A percentile compares a stretch with the other conserved stretches of the same genome.
These are phyloP conservation scores for Rhodamnia rubescens DNA, from an alignment of 345 rosid species.

Conservation along the genomic window DNA sequence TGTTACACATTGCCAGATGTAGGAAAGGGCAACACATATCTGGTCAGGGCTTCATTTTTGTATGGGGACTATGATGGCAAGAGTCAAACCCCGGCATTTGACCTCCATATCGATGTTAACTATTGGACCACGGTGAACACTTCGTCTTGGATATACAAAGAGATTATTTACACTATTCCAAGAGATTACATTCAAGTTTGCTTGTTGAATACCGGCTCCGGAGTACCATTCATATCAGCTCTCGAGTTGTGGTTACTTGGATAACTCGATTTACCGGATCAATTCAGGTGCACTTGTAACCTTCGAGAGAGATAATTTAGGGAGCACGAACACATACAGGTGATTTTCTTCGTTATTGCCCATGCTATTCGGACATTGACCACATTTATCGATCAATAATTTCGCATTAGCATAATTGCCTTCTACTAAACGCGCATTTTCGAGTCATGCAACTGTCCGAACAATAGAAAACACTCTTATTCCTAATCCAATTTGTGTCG, in stretches of 20 bases:
- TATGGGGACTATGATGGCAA: conserved; percentile 42
- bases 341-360: not conserved
- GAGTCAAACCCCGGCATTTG: conserved; percentile 21
- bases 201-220: conserved; percentile 30
- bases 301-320: rapidly evolving
- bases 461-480: not conserved
- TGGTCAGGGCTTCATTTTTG: conserved; percentile 39
- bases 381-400: rapidly evolving
- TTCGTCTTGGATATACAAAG: not conserved
- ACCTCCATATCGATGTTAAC: conserved; percentile 39
- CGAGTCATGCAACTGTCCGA: not conserved
- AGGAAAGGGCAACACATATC: conserved; percentile 8
- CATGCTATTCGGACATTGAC: rapidly evolving
- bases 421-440: not conserved
- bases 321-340: not conserved
- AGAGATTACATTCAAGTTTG: conserved; percentile 25
- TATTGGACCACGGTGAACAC: conserved; percentile 22
- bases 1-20: conserved; percentile 16
- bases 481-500: not conserved
- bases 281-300: not conserved
- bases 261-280: not conserved
- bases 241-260: conserved; percentile 19
- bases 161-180: conserved; percentile 21
- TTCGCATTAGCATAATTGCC: rapidly evolving
- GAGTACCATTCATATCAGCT: conserved; percentile 43